Base-by-base conservation (phyloP, 2,329 filamentous ascomycete species). In the Arachnomyces sp. region DNA sequence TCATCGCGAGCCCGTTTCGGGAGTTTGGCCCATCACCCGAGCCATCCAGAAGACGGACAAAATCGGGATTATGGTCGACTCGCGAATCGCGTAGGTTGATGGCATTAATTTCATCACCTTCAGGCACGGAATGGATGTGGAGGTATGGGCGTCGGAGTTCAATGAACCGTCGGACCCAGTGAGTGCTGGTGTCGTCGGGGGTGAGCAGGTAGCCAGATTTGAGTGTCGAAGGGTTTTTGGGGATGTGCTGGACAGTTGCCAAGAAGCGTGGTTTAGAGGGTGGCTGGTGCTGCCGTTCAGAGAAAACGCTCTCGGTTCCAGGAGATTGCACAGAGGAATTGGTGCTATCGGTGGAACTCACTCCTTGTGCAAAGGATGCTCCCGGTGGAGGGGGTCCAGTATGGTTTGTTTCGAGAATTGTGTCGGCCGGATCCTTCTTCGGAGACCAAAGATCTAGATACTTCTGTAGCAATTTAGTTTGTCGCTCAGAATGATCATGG, bases 131-230 rank as follows among this genome's bases (percentile, higher is more conserved):
- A 65, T 96, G 86, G 28, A 98, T 78, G 61, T 96, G 88, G 39
- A 98, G 73, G 59, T 96, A 98, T 0, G 92, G 92, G 38, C 84
- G 77, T 25, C 92, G 79, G 18, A 98, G 75, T 65, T 98, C 92
- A 36, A 95, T 86, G 56, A 94, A 96, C 31, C 90, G 82, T 52
- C 89, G 86, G 18, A 92, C 77, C 92, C 92, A 98, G 45, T 84
- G 78, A 15, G 81, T 84, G 28, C 82, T 86, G 39, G 86, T 82
- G 40, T 80, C 82, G 55, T 88, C 88, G 1, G 88, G 88, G 2
- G 86, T 85, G 32, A 96, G 73, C 12, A 98, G 75, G 61, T 92
- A 93, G 12, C 89, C 89, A 12, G 86, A 82, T 66, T 94, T 95
- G 51, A 94, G 73, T 1, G 92, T 74, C 32, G 77, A 78, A 1